phyloP scores from a whole-genome alignment of 2,329 filamentous ascomycete genomes.

The Fusarium poae region DNA sequence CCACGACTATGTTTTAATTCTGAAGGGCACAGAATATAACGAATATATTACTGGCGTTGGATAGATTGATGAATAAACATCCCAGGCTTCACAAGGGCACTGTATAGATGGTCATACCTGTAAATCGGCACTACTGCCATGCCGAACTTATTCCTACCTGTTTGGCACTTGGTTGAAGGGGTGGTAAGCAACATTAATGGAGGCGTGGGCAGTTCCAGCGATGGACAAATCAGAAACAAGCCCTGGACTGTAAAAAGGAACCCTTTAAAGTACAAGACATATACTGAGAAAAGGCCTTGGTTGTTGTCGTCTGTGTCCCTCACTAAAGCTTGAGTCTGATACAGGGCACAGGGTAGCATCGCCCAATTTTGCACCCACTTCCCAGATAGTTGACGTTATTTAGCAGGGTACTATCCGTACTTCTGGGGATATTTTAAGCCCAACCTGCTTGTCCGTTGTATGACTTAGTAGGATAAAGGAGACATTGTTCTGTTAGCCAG shows the following conservation, averaged over 20 bases:
- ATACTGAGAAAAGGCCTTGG: not conserved
- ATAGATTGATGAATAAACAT: not conserved
- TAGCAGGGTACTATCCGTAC: not conserved
- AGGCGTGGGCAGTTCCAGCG: not conserved
- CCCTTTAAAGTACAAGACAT: not conserved
- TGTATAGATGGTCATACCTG: constrained; percentile 6
- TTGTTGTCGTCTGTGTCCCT: not conserved
- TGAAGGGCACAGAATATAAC: not conserved
- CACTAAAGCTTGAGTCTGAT: not conserved
- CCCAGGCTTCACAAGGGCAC: not conserved
- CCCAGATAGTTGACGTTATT: constrained; percentile 12
- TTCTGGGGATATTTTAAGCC: not conserved
- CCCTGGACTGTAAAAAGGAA: not conserved
- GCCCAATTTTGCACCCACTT: not conserved
- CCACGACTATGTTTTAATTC: not conserved
- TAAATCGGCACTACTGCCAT: not conserved
- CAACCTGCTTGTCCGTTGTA: not conserved
- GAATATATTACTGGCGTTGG: constrained; percentile 8
- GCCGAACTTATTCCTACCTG: not conserved
- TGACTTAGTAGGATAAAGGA: not conserved
- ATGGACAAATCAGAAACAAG: not conserved
- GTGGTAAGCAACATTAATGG: not conserved
- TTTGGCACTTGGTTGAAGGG: not conserved
- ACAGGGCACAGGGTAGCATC: not conserved
- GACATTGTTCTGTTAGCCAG: not conserved